These are phyloP conservation scores for Podospora conica DNA, from an alignment of 495 filamentous ascomycete genomes.

Conservation along the genomic window DNA sequence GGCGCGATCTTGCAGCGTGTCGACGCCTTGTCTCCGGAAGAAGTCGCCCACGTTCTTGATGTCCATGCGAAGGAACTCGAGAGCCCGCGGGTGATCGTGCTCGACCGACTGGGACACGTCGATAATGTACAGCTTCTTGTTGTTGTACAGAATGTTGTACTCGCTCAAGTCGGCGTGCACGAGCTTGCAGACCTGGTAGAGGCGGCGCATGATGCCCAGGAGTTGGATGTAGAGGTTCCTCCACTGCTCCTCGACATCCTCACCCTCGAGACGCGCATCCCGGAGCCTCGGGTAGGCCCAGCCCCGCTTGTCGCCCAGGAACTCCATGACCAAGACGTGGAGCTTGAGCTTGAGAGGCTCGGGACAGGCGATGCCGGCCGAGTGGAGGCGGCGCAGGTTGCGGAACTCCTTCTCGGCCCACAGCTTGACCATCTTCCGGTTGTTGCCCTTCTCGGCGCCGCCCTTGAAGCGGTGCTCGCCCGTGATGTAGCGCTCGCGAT, in stretches of 20 bases:
- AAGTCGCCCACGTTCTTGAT: constrained; percentile 93
- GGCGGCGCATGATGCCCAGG: constrained; percentile 77
- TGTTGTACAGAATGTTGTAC: constrained; percentile 92
- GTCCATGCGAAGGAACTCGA: constrained; percentile 94
- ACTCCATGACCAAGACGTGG: constrained; percentile 89
- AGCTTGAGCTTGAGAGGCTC: constrained; percentile 81
- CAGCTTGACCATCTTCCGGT: constrained; percentile 89
- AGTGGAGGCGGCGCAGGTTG: constrained; percentile 76
- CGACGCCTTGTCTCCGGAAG: constrained; percentile 77
- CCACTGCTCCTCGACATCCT: constrained; percentile 69
- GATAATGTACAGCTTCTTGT: constrained; percentile 80
- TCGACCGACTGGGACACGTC: constrained; percentile 97
- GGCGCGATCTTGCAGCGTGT: constrained; percentile 63
- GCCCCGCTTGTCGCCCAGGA: constrained; percentile 82
- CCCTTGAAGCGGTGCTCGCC: constrained; percentile 73
- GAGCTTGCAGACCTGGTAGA: constrained; percentile 84
- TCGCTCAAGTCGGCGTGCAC: constrained; percentile 96
- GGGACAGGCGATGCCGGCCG: constrained; percentile 81
- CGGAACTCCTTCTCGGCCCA: constrained; percentile 99
- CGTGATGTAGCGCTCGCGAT: constrained; percentile 87
- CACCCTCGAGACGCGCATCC: constrained; percentile 40
- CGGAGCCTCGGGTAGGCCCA: constrained; percentile 74
- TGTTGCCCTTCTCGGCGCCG: constrained; percentile 87
- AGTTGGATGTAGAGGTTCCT: constrained; percentile 72
- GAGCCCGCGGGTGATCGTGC: constrained; percentile 84